A percentile compares a stretch with the other conserved stretches of the same genome.
These are phyloP conservation scores for Casuarina equisetifolia DNA, from an alignment of 306 rosid genomes.

Conservation along the genomic window DNA sequence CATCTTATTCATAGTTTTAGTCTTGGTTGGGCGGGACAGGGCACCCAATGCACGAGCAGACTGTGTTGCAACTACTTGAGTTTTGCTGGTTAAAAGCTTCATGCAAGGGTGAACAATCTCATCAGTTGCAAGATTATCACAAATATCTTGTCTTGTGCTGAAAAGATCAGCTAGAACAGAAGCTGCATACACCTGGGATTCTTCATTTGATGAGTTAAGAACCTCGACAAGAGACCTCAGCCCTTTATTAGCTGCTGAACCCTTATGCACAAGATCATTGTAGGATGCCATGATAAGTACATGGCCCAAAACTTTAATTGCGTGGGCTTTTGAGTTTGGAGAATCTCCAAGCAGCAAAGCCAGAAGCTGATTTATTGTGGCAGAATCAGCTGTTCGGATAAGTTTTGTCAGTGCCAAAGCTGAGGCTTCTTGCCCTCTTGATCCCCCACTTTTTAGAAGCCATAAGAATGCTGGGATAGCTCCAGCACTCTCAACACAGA, in stretches of 20 bases:
- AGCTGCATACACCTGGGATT: conserved; percentile 82
- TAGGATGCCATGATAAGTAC: conserved; percentile 74
- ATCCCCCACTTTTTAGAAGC: conserved; percentile 85
- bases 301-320: conserved; percentile 83
- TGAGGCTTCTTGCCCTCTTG: conserved; percentile 88
- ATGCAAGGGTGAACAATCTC: conserved; percentile 84
- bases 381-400: conserved; percentile 79
- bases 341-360: conserved; percentile 84
- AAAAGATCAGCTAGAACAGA: conserved; percentile 92
- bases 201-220: conserved; percentile 77
- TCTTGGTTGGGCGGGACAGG: conserved; percentile 75
- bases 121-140: conserved; percentile 81
- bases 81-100: conserved; percentile 88
- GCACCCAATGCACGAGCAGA: conserved; percentile 93
- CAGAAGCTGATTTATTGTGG: conserved; percentile 83
- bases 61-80: conserved; percentile 89
- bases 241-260: conserved; percentile 84
- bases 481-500: conserved; percentile 79
- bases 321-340: conserved; percentile 72
- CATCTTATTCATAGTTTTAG: conserved; percentile 59
- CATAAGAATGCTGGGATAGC: conserved; percentile 83
- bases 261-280: conserved; percentile 70
- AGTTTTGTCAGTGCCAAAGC: conserved; percentile 88
- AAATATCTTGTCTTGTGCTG: conserved; percentile 83
- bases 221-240: conserved; percentile 82